Conservation (phyloP, 306 rosid genomes). For the Cicer yamashitae region DNA sequence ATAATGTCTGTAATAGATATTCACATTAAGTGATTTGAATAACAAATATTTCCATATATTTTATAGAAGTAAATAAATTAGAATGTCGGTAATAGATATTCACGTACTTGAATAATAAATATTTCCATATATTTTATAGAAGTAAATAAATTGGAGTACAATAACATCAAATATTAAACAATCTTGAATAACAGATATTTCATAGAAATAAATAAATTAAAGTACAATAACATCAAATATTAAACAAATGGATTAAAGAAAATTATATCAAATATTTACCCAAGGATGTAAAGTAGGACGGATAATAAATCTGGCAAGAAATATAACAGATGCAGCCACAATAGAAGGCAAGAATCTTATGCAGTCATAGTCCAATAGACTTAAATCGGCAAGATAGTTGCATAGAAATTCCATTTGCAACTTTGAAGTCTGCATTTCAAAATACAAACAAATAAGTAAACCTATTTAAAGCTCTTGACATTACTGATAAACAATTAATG, state of each 20-base stretch:
- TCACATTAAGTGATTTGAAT: constrained; percentile 19
- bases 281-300: constrained; percentile 67
- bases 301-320: constrained; percentile 70
- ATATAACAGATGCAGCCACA: constrained; percentile 76
- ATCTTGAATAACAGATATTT: neutral
- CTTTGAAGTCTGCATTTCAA: constrained; percentile 54
- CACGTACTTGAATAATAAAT: no score
- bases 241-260: neutral
- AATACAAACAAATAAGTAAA: constrained; percentile 32
- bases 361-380: constrained; percentile 75
- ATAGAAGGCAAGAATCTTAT: constrained; percentile 77
- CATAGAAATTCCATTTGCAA: constrained; percentile 68
- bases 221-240: constrained; percentile 1
- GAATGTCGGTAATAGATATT: no score
- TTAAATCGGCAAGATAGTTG: constrained; percentile 78
- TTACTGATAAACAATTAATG: neutral
- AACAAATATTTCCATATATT: neutral
- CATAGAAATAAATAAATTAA: neutral
- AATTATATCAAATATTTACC: constrained; percentile 55
- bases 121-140: no score
- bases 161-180: no score
- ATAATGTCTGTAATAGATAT: constrained; percentile 50
- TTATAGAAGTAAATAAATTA: neutral
- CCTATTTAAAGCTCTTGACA: neutral
- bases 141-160: no score